Base-by-base conservation (phyloP, 768 basidiomycete genomes). In the Boletus reticulatus region DNA sequence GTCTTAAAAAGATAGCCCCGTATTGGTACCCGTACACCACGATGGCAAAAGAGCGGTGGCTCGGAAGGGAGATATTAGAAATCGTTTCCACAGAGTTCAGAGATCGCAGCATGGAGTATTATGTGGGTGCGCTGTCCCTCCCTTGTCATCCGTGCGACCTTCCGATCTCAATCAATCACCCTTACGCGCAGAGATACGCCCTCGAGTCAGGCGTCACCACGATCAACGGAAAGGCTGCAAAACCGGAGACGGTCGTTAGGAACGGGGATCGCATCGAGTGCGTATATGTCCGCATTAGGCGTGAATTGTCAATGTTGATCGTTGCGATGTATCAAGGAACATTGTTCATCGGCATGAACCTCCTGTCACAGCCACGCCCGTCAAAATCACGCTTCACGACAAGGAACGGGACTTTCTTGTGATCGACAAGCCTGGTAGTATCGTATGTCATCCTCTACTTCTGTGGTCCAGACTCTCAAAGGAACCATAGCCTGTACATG, bases 271-370 rank as follows among this genome's bases (percentile, higher is more conserved):
- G 91, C 27, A 86, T 97, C 48, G 92, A 96, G 92, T 93, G 58
- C 59, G 88, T 78, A 0, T 50, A 38, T 56, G 17, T 20, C 58
- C 48, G 56, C 37, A 52, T 41, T 54, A 45, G 45, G 9, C 0
- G 41, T 36, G n/a, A 31, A 6, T 36, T 3, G 32, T 38, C 31
- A 38, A 50, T 43, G 52, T 48, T 32, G 44, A 60, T 46, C 42
- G 44, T 37, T 2, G 7, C 14, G 7, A 36, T 11, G 6, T 54
- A 27, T 43, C 45, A 63, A 95, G 93, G 66, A 97, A 98, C 65
- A 81, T 95, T 14, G 92, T 95, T 14, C 93, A 95, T 71, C 80
- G 94, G n/a, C 97, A 99, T 68, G 97, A 99, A 72, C 97, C 97
- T 6, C 94, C 97, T 4, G 88, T 99, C 4, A 87, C 94, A 1